Base-by-base conservation (phyloP, 2,329 filamentous ascomycete species). In the Helotiales sp. region DNA sequence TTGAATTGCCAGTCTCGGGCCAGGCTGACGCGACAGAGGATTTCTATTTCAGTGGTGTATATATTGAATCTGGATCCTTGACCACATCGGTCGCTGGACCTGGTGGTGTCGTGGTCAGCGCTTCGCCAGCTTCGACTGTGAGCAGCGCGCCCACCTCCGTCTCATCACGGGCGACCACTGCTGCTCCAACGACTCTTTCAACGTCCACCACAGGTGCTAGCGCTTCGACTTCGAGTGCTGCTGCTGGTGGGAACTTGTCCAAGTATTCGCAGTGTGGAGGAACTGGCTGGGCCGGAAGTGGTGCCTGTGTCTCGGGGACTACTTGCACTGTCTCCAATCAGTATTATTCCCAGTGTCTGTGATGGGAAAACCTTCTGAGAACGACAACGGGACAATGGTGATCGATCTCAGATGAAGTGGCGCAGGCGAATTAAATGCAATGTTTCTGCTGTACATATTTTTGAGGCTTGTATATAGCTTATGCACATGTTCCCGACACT, bases 31-130 rank as follows among this genome's bases (percentile, higher is more conserved):
- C 68, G 3, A 75, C 71, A 34, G 87, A 90, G 76, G 87, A 90
- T 68, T 86, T 86, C 76, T 89, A 83, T 71, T 90, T 89, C 74
- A 86, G 82, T 3, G 87, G 88, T 8, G 84, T 89, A 3, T 91
- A 89, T 66, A 79, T 90, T 49, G 88, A 91, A 78, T 79, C 75
- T 47, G 85, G 82, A 3, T 69, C 74, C 1, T 57, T 79, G 31
- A 79, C 72, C 3, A 74, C 72, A 12, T 61, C 59, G 2, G 70
- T 79, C 63, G 71, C 68, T 8, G 73, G 73, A 6, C 70, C 73
- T 19, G 69, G 60, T 19, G 67, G 63, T 29, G 63, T 51, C 8
- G 65, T 60, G 17, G 49, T 57, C 2, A 61, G 57, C 52, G 50
- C 36, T 30, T 55, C 52, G 29, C 19, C 57, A 13, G 25, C 36